Evolutionary conservation across 805 yeast species (phyloP).

Genomic region (Hemisphaericaspora nanyangensis): DNA sequence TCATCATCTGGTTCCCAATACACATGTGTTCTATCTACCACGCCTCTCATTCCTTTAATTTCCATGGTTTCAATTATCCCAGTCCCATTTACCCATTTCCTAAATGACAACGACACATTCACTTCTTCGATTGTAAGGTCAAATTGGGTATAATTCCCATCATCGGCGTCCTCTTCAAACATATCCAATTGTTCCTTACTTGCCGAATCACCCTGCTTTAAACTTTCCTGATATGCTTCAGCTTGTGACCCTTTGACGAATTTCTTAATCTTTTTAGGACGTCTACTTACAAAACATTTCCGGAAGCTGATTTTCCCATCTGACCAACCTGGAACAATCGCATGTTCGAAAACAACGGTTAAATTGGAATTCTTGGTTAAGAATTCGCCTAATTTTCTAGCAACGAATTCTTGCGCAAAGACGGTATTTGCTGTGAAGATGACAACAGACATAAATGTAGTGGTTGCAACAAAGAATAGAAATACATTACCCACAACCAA

Average conservation of each 20-base stretch:
- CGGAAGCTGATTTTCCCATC: constrained; percentile 81
- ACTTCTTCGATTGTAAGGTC: constrained; percentile 87
- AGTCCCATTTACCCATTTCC: constrained; percentile 84
- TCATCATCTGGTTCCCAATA: constrained; percentile 78
- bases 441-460: constrained; percentile 83
- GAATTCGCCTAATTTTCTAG: constrained; percentile 73
- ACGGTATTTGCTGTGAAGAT: constrained; percentile 77
- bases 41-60: constrained; percentile 84
- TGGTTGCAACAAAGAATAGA: constrained; percentile 79
- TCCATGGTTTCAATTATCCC: constrained; percentile 80
- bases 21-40: constrained; percentile 87
- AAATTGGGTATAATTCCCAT: constrained; percentile 94
- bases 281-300: constrained; percentile 78
- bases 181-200: constrained; percentile 23
- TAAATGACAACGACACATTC: constrained; percentile 72
- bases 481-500: constrained; percentile 81
- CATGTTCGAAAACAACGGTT: constrained; percentile 85
- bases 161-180: constrained; percentile 79
- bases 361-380: constrained; percentile 80
- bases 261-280: constrained; percentile 59
- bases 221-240: constrained; percentile 61
- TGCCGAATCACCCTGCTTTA: constrained; percentile 2
- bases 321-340: constrained; percentile 91
- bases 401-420: constrained; percentile 85
- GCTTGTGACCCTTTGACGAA: constrained; percentile 73